Evolutionary conservation across 371 early-diverging fungal genomes (phyloP).

Genomic region (Apophysomyces sp.): DNA sequence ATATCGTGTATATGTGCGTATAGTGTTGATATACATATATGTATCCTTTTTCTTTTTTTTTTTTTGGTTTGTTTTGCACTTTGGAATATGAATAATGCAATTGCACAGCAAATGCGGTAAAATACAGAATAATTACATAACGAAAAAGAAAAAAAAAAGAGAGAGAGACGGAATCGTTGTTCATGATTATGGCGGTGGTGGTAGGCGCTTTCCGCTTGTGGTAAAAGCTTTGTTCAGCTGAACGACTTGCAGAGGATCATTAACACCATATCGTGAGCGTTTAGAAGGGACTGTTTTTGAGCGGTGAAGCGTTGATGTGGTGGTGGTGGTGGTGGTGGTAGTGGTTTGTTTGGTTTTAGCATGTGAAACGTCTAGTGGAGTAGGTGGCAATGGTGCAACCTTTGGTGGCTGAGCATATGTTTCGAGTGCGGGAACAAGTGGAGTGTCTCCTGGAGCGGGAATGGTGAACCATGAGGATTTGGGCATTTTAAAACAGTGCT

Average conservation of each 20-base stretch:
- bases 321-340: neutral
- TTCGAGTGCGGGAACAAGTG: neutral
- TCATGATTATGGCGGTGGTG: neutral
- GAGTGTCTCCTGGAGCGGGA: neutral
- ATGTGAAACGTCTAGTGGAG: neutral
- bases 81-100: neutral
- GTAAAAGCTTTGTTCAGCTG: constrained; percentile 9
- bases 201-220: neutral
- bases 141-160: neutral
- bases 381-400: neutral
- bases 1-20: too few relatives aligned
- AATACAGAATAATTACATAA: constrained; percentile 2
- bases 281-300: constrained; percentile 16
- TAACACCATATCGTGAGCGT: constrained; percentile 14
- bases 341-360: neutral
- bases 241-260: constrained; percentile 20
- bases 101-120: neutral
- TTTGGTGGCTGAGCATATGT: neutral
- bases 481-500: constrained; percentile 36
- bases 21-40: too few relatives aligned
- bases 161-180: neutral
- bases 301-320: constrained; percentile 4
- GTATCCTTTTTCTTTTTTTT: neutral
- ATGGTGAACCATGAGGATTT: constrained; percentile 10
- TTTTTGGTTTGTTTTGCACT: neutral